phyloP scores from a whole-genome alignment of 495 filamentous ascomycete genomes.

The Penicillium longicatenatum region DNA sequence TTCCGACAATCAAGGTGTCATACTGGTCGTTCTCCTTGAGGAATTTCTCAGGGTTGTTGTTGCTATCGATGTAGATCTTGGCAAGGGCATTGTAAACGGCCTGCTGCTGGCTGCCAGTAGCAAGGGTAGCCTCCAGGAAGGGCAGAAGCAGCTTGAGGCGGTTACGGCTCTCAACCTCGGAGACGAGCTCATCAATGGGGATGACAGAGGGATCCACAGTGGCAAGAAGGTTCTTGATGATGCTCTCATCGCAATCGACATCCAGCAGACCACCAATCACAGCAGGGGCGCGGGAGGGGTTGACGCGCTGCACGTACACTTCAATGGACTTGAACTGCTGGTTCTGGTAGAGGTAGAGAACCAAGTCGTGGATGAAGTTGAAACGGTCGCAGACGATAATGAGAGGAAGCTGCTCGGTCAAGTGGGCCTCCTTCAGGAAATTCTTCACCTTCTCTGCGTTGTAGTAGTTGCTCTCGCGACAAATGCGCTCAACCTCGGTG shows the following conservation, averaged over 20 bases:
- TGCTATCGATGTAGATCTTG: slow-evolving; percentile 99
- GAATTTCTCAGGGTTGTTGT: slow-evolving; percentile 99
- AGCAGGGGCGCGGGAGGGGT: slow-evolving; percentile 88
- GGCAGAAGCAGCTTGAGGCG: slow-evolving; percentile 93
- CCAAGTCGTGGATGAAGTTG: slow-evolving; percentile 96
- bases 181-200: slow-evolving; percentile 94
- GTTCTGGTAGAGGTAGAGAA: slow-evolving; percentile 97
- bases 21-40: slow-evolving; percentile 98
- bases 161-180: slow-evolving; percentile 93
- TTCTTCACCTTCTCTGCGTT: slow-evolving; percentile 99
- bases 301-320: slow-evolving; percentile 98
- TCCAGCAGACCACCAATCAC: slow-evolving; percentile 96
- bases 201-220: slow-evolving; percentile 84
- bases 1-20: slow-evolving; percentile 88
- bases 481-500: slow-evolving; percentile 95
- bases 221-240: slow-evolving; percentile 90
- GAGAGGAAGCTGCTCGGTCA: slow-evolving; percentile 90
- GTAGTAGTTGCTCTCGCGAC: slow-evolving; percentile 91
- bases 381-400: slow-evolving; percentile 99
- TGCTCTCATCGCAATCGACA: slow-evolving; percentile 93
- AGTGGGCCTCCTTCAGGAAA: slow-evolving; percentile 94
- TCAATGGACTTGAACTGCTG: slow-evolving; percentile 99
- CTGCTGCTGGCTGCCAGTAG: slow-evolving; percentile 92
- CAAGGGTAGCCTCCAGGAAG: slow-evolving; percentile 92
- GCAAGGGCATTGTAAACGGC: slow-evolving; percentile 98